Evolutionary conservation across 495 filamentous ascomycete species (phyloP).

Genomic region (Neurospora tetraspora): DNA sequence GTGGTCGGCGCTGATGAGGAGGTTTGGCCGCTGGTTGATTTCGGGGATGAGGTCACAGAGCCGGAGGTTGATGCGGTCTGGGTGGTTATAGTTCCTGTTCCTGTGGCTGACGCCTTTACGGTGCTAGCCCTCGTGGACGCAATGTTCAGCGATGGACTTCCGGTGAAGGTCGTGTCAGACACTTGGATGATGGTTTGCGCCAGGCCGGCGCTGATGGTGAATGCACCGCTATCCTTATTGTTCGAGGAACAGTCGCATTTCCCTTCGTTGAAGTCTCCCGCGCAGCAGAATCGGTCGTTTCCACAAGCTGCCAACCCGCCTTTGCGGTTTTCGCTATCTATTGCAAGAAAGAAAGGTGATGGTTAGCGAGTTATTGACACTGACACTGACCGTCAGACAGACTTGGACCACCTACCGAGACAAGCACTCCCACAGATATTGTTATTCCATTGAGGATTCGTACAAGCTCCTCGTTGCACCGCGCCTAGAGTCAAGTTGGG

Average conservation of each 20-base stretch:
- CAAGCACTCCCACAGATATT: slow-evolving; percentile 23
- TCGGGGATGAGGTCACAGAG: neutral
- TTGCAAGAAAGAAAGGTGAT: neutral
- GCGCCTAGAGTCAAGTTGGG: slow-evolving; percentile 15
- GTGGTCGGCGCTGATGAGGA: neutral
- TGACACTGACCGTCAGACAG: neutral
- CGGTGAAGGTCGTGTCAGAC: slow-evolving; percentile 7
- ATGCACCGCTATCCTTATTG: slow-evolving; percentile 7
- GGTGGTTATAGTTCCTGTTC: neutral
- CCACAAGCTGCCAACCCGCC: slow-evolving; percentile 19
- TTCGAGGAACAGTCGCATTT: slow-evolving; percentile 18
- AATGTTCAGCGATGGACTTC: slow-evolving; percentile 3
- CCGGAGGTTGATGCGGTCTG: neutral
- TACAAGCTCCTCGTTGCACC: slow-evolving; percentile 19
- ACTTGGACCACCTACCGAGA: slow-evolving; percentile 12
- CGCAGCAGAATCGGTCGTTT: slow-evolving; percentile 21
- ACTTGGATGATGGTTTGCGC: slow-evolving; percentile 24
- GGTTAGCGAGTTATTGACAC: neutral
- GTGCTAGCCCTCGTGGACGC: neutral
- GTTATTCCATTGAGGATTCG: slow-evolving; percentile 22
- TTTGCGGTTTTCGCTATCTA: slow-evolving; percentile 8
- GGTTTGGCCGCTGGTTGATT: neutral
- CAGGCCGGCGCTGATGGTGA: slow-evolving; percentile 10
- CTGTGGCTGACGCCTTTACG: neutral
- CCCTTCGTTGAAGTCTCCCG: slow-evolving; percentile 12